phyloP scores from a whole-genome alignment of 2,329 filamentous ascomycete species.

The Paraconiothyrium sp. region DNA sequence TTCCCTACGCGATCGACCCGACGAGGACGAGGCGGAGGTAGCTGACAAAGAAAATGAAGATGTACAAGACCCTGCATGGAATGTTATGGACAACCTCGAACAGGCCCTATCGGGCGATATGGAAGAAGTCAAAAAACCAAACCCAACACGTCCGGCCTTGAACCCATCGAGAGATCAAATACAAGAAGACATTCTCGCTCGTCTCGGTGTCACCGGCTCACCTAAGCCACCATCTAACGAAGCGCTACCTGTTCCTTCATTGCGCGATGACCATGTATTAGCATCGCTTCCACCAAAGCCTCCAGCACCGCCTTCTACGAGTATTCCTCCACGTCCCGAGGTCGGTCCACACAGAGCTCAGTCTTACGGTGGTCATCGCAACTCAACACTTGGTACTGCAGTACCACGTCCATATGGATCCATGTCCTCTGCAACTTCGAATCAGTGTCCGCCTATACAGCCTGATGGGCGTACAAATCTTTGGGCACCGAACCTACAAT shows the following conservation, averaged over 20 bases:
- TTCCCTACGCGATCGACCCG: conserved; percentile 50
- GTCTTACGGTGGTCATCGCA: conserved; percentile 32
- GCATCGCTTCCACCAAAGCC: conserved; percentile 32
- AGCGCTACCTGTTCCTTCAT: conserved; percentile 24
- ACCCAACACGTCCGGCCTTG: conserved; percentile 14
- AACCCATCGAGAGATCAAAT: conserved; percentile 26
- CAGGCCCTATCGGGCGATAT: conserved; percentile 45
- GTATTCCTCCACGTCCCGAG: conserved; percentile 22
- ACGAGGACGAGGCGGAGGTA: conserved; percentile 35
- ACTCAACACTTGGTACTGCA: conserved; percentile 21
- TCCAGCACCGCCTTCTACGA: conserved; percentile 19
- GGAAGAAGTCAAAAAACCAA: conserved; percentile 23
- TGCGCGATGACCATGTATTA: conserved; percentile 22
- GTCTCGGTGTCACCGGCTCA: conserved; percentile 48
- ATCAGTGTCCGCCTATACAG: conserved; percentile 35
- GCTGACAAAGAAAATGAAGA: conserved; percentile 42
- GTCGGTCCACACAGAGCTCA: conserved; percentile 31
- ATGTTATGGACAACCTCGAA: conserved; percentile 52
- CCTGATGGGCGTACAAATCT: conserved; percentile 30
- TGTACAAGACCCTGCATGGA: conserved; percentile 47
- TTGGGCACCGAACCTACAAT: conserved; percentile 32
- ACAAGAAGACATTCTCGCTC: conserved; percentile 51
- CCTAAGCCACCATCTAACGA: conserved; percentile 47
- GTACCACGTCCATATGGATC: conserved; percentile 40
- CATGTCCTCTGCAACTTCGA: conserved; percentile 27